A percentile compares a stretch with the other conserved stretches of the same genome.
Conservation (phyloP, 2,329 filamentous ascomycete genomes). For the Bipolaris sorokiniana region DNA sequence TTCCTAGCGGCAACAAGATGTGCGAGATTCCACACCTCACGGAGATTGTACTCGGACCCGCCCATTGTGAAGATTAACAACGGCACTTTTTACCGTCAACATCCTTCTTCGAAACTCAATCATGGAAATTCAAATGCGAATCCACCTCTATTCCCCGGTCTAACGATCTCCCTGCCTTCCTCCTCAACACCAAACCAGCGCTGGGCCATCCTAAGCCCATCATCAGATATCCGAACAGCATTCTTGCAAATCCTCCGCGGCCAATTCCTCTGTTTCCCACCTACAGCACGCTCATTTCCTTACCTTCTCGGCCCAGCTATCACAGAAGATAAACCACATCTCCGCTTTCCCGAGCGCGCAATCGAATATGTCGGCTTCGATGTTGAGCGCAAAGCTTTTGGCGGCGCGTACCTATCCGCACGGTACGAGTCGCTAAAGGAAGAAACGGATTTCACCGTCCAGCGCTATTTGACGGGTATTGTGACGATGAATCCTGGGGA, state of each 20-base stretch:
- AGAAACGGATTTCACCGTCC: slow-evolving; percentile 83
- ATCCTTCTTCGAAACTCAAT: slow-evolving; percentile 60
- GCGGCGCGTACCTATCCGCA: slow-evolving; percentile 80
- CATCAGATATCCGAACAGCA: slow-evolving; percentile 78
- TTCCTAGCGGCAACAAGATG: slow-evolving; percentile 40
- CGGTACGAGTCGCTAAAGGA: slow-evolving; percentile 89
- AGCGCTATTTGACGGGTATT: slow-evolving; percentile 80
- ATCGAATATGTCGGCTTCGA: slow-evolving; percentile 93
- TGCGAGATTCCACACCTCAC: slow-evolving; percentile 23
- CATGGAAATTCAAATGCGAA: slow-evolving; percentile 60
- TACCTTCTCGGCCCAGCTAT: slow-evolving; percentile 72
- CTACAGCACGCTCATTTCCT: slow-evolving; percentile 77
- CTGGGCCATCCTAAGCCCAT: slow-evolving; percentile 86
- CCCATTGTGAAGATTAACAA: slow-evolving; percentile 54
- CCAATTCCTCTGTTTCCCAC: slow-evolving; percentile 75
- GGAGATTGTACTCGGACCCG: slow-evolving; percentile 26
- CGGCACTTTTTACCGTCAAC: slow-evolving; percentile 81
- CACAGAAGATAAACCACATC: slow-evolving; percentile 55
- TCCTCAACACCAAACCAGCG: slow-evolving; percentile 60
- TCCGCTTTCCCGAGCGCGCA: slow-evolving; percentile 68
- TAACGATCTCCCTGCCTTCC: slow-evolving; percentile 74
- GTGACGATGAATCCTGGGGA: slow-evolving; percentile 80
- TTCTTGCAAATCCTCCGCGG: slow-evolving; percentile 81
- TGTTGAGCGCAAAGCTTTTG: slow-evolving; percentile 66
- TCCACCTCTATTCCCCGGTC: slow-evolving; percentile 72